Base-by-base conservation (phyloP, 176 grass and related monocot genomes). In the Pontederia paniculata region DNA sequence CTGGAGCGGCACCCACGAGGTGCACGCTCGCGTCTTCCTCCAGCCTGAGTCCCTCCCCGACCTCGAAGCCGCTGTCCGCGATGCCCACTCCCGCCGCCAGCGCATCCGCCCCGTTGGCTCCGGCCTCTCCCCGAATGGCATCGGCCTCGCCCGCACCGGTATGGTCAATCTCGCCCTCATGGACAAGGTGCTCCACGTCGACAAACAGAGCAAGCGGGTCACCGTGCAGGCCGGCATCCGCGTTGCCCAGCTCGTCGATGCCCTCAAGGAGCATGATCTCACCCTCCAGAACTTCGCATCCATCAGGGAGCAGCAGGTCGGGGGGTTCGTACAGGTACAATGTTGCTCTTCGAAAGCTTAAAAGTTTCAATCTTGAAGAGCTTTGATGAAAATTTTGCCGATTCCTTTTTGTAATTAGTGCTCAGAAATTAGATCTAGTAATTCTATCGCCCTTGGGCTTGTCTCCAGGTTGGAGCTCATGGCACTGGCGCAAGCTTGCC, bases 221-320 rank as follows among this genome's bases (percentile, higher is more conserved):
- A 80, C 68, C 12, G 83, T 98, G 47, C 86, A 98, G 72, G 86
- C 83, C 0, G 86, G 93, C 28, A 98, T 91, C 18, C 80, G 93
- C 1, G 80, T 97, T 0, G 58, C 83, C 0, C 65, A 97, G 77
- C 86, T 97, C 3, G 83, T 98, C 5, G 83, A 98, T 43, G 57
- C 77, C 23, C 86, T 97, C 52, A 77, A 75, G 28, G 80, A 98
- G 44, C 83, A 91, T 12, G 86, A 77, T 2, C 86, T 97, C 48
- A 97, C 83, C 42, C 80, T 97, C 21, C 83, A 97, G 77, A 97
- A 97, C 56, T 97, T 97, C 1, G 91, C 91, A 10, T 97, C 91
- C 17, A 88, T 97, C 68, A 55, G 86, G 28, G 91, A 90, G 66
- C 91, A 97, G 73, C 86, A 90, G 59, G 71, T 90, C 19, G 86